Base-by-base conservation (phyloP, 768 basidiomycete genomes). In the Daedaleopsis nitida region DNA sequence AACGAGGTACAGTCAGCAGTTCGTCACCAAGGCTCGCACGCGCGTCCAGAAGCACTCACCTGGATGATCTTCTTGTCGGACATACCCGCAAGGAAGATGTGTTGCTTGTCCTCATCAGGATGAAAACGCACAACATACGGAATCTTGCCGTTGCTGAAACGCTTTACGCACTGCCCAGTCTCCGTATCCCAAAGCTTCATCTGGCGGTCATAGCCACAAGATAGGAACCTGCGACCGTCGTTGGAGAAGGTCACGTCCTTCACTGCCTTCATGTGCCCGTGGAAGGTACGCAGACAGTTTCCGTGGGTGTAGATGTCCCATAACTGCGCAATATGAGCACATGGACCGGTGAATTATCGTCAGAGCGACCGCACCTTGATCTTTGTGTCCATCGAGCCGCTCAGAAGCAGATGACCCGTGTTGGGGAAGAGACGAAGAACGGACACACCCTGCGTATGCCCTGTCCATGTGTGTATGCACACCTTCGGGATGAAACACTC, bases 141-240 rank as follows among this genome's bases (percentile, higher is more conserved):
- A 19, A 95, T 95, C 80, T 98, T 98, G 64, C 96, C 97, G 69
- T 98, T 98, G 65, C 91, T 89, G 77, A 98, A 99, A 8, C 96
- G 90, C 73, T 98, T 92, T 62, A 97, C 76, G 77, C 97, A 98
- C 77, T 98, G 93, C 1, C 95, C 96, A 0, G 97, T 98, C 77
- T 99, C 97, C 19, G 97, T 98, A 69, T 99, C 96, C 97, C 97
- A 99, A 13, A 98, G 81, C 76, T 99, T 99, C 88, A 98, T 95
- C 72, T 94, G 91, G 53, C 95, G 90, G 74, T 99, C 97, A 69
- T 97, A 98, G 53, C 86, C 89, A 66, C 96, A 96, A 16, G 92
- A 95, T 52, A 99, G 73, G 79, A 99, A 98, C 65, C 81, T 83
- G 38, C 82, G 83, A 1, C 97, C 97, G 65, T 94, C 91, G 71